These are phyloP conservation scores for Aspergillus tanneri DNA, from an alignment of 2,329 filamentous ascomycete genomes.

Conservation along the genomic window DNA sequence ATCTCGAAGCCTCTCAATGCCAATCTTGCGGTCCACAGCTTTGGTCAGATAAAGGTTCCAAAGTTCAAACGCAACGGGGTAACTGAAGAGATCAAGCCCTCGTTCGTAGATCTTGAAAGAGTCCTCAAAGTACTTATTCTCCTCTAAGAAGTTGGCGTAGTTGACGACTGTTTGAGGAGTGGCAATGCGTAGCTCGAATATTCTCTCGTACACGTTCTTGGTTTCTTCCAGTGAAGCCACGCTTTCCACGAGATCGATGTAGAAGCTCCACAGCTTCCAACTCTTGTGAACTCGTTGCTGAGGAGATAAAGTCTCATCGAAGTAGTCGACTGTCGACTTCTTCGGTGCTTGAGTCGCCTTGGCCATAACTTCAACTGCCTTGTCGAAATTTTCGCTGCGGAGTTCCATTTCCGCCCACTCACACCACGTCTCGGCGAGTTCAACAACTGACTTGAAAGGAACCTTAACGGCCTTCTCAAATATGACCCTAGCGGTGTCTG, in stretches of 20 bases:
- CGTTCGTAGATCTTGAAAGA: slow-evolving; percentile 98
- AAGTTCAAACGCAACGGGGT: slow-evolving; percentile 94
- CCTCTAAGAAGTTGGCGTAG: slow-evolving; percentile 92
- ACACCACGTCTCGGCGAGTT: slow-evolving; percentile 97
- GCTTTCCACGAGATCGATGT: slow-evolving; percentile 95
- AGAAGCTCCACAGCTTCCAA: slow-evolving; percentile 99
- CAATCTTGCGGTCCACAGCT: slow-evolving; percentile 91
- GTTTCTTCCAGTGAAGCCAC: slow-evolving; percentile 89
- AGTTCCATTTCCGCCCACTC: slow-evolving; percentile 99
- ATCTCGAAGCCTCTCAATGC: slow-evolving; percentile 89
- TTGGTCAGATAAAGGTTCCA: slow-evolving; percentile 99
- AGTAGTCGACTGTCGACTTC: slow-evolving; percentile 97
- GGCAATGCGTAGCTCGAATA: slow-evolving; percentile 96
- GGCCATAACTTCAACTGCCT: slow-evolving; percentile 91
- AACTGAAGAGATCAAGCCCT: slow-evolving; percentile 95
- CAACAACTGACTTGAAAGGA: slow-evolving; percentile 94
- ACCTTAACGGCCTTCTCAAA: slow-evolving; percentile 98
- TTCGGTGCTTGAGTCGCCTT: slow-evolving; percentile 98
- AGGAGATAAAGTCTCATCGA: slow-evolving; percentile 88
- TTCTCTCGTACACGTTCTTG: slow-evolving; percentile 89
- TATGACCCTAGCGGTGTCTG: slow-evolving; percentile 83
- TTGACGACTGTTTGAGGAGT: slow-evolving; percentile 98
- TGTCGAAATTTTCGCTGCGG: slow-evolving; percentile 91
- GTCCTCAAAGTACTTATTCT: slow-evolving; percentile 93
- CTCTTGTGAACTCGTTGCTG: slow-evolving; percentile 98